Base-by-base conservation (phyloP, 2,329 filamentous ascomycete genomes). In the Fusarium sp. region DNA sequence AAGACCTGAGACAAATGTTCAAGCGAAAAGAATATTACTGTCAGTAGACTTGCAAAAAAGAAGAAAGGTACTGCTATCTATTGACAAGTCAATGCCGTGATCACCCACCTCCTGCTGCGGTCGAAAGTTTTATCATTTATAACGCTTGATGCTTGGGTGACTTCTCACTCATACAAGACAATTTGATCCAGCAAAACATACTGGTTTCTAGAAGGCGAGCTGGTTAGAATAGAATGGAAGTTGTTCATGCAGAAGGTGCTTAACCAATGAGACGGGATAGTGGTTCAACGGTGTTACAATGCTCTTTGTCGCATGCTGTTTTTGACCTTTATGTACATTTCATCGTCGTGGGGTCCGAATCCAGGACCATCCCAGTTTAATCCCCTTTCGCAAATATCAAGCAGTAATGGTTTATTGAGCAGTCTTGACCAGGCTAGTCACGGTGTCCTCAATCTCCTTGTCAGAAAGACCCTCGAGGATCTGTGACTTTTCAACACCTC, bases 401-500 rank as follows among this genome's bases (percentile, higher is more conserved):
- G 21, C 45, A 44, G 34, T 8, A 7, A 9, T 58, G 19, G 23
- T 39, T 63, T 69, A 72, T 71, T 72, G 69, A 48, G 63, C 26
- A 39, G 63, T 63, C 81, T 85, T 86, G 49, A 89, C 87, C 62
- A 89, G 79, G 37, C 82, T 81, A 42, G 85, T 81, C 34, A 89
- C 85, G 4, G 86, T 76, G 12, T 89, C 86, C 78, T 89, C 87
- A 68, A 89, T 87, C 78, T 89, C 83, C 80, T 89, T 88, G 74
- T 89, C 87, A 55, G 84, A 82, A 52, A 89, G 78, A 37, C 86
- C 87, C 81, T 89, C 86, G 76, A 89, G 81, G 71, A 85, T 84
- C 76, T 86, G 81, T 76, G 83, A 84, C 79, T 84, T 86, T 80
- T 89, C 87, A 72, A 82, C 81, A 67, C 87, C 87, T 58, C 87